Percentiles rank a stretch among this genome's conserved stretches.
Conservation (phyloP, 192 early-diverging fungal genomes). For the Polychytrium aggregatum region DNA sequence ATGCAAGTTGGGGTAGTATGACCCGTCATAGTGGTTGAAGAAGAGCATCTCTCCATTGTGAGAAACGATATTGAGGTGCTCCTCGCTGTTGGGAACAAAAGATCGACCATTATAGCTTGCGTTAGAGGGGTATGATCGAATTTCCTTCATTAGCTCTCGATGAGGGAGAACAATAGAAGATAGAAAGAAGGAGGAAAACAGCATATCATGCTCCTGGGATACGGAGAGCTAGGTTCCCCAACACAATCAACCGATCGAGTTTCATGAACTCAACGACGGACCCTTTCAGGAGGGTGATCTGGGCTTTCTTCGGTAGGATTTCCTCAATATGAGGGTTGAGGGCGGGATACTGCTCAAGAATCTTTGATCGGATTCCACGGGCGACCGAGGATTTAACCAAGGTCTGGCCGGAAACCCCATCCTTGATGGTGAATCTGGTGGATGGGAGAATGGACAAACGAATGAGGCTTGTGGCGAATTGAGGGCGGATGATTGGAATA, state of each 20-base stretch:
- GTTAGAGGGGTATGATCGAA: too few species aligned
- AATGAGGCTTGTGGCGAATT: too few species aligned
- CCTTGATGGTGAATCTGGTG: conserved; percentile 58
- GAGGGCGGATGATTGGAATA: too few species aligned
- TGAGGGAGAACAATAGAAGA: background rate
- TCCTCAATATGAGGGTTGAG: conserved; percentile 82
- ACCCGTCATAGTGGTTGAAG: conserved; percentile 93
- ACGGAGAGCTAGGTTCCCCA: background rate
- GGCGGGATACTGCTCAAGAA: conserved; percentile 78
- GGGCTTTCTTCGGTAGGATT: conserved; percentile 91
- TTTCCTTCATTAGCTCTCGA: too few species aligned
- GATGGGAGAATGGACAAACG: too few species aligned
- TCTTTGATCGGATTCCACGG: conserved; percentile 70
- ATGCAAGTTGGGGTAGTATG: conserved; percentile 72
- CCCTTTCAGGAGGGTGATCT: conserved; percentile 80
- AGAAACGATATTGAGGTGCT: conserved; percentile 75
- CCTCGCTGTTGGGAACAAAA: conserved; percentile 46
- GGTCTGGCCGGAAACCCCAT: conserved; percentile 74
- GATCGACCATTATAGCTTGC: background rate
- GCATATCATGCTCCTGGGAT: too few species aligned
- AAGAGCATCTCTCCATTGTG: conserved; percentile 77
- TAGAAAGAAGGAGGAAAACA: too few species aligned
- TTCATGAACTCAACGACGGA: conserved; percentile 16
- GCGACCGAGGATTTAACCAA: conserved; percentile 85
- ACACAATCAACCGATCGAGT: background rate